Conservation (phyloP, 106 monocot species). For the Dendrobium nobile region DNA sequence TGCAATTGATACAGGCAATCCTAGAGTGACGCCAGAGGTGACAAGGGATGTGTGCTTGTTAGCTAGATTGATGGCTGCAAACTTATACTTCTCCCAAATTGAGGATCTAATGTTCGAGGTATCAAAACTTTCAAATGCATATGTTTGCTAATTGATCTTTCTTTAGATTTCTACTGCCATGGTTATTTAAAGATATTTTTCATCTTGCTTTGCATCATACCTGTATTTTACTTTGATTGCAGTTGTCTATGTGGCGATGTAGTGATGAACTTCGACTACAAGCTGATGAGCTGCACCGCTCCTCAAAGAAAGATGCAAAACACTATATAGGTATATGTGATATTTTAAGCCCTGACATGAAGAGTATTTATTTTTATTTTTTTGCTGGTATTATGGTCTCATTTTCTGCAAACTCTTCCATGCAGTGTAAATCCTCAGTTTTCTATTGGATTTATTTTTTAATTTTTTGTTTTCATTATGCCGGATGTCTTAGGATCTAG, state of each 20-base stretch:
- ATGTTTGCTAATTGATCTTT: background rate
- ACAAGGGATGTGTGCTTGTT: constrained; percentile 87
- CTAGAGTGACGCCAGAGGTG: constrained; percentile 87
- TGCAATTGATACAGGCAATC: constrained; percentile 48
- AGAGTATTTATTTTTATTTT: background rate
- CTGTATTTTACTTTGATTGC: background rate
- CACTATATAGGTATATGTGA: constrained; percentile 23
- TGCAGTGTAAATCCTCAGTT: background rate
- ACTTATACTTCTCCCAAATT: constrained; percentile 79
- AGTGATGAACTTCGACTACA: constrained; percentile 17
- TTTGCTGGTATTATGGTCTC: background rate
- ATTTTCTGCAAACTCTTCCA: background rate
- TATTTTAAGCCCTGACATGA: background rate
- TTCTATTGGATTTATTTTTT: background rate
- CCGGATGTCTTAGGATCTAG: background rate
- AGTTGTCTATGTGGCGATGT: constrained; percentile 33
- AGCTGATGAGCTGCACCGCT: constrained; percentile 20
- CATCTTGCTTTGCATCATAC: background rate
- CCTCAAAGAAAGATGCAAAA: constrained; percentile 28
- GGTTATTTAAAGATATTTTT: background rate
- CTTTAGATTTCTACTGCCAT: background rate
- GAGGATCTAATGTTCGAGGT: constrained; percentile 96
- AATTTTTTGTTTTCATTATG: background rate
- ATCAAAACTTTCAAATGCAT: constrained; percentile 5
- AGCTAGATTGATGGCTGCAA: constrained; percentile 91